phyloP scores from a whole-genome alignment of 2,329 filamentous ascomycete genomes.

The Ophiostoma populinum region DNA sequence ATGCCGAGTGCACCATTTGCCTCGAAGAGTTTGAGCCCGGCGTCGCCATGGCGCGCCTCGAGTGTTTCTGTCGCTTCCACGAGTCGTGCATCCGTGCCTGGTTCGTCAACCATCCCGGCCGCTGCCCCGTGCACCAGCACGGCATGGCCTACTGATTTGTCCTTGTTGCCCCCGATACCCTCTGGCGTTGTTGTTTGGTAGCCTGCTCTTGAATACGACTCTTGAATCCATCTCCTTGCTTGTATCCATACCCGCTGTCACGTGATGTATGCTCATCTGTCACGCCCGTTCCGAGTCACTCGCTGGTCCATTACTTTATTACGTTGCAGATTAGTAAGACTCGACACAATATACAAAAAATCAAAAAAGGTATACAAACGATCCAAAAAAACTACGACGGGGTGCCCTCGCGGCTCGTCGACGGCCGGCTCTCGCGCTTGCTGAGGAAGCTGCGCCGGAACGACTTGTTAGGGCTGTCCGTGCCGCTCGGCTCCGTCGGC shows the following conservation, averaged over 20 bases:
- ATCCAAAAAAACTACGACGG: constrained; percentile 13
- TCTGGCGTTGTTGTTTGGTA: neutral
- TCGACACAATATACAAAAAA: neutral
- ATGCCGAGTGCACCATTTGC: constrained; percentile 51
- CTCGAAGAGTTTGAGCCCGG: constrained; percentile 48
- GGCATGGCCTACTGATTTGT: constrained; percentile 31
- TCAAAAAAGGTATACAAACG: neutral
- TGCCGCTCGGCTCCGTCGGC: constrained; percentile 19
- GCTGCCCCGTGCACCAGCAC: constrained; percentile 50
- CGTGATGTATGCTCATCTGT: neutral
- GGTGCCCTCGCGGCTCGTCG: constrained; percentile 27
- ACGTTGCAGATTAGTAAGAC: neutral
- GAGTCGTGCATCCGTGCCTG: constrained; percentile 41
- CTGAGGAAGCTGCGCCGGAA: constrained; percentile 37
- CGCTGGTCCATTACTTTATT: neutral
- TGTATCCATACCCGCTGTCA: neutral
- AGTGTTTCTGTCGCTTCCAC: constrained; percentile 51
- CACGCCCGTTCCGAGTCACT: too few species aligned
- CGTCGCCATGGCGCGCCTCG: constrained; percentile 44
- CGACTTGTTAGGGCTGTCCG: constrained; percentile 28
- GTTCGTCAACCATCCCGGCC: constrained; percentile 44
- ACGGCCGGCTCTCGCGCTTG: constrained; percentile 29
- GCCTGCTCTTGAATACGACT: neutral
- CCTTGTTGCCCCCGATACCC: neutral
- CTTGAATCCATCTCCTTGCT: too few species aligned